Conservation (phyloP, 176 grass and related monocot genomes). For the Cenchrus fungigraminus region DNA sequence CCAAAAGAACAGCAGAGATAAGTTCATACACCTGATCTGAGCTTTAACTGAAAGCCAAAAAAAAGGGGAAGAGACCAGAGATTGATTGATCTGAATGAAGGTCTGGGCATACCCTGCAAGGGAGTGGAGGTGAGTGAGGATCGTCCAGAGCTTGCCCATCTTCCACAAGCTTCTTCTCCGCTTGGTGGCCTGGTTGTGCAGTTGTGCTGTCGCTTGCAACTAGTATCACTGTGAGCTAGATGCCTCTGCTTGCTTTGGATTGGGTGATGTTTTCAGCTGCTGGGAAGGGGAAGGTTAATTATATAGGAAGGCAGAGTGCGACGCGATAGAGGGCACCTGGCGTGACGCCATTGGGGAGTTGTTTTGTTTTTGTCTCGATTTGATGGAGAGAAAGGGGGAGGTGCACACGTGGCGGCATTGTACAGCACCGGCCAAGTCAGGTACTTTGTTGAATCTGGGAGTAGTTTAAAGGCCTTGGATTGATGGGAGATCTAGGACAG, state of each 20-base stretch:
- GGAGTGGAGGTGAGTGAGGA: conserved; percentile 70
- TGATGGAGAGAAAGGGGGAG: neutral
- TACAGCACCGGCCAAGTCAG: conserved; percentile 52
- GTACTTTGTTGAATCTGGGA: conserved; percentile 18
- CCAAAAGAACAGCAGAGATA: neutral
- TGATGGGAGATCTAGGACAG: conserved; percentile 30
- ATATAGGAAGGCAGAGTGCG: conserved; percentile 7
- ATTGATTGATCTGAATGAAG: neutral
- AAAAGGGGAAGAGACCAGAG: neutral
- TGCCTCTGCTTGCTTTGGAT: neutral
- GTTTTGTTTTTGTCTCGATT: neutral
- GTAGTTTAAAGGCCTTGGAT: neutral
- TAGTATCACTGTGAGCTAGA: neutral
- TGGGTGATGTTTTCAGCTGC: neutral
- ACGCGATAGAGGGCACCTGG: no score
- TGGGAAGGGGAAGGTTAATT: neutral
- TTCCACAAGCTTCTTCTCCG: neutral
- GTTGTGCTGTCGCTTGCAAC: neutral
- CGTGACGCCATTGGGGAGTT: no score
- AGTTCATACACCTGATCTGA: neutral
- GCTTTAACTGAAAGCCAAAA: neutral
- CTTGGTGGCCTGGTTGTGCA: neutral
- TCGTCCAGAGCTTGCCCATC: conserved; percentile 67
- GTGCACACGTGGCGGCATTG: conserved; percentile 31
- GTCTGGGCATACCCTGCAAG: conserved; percentile 64